A percentile compares a stretch with the other conserved stretches of the same genome.
Evolutionary conservation across 2,329 filamentous ascomycete genomes (phyloP).

Genomic region (Ambrosiella xylebori): DNA sequence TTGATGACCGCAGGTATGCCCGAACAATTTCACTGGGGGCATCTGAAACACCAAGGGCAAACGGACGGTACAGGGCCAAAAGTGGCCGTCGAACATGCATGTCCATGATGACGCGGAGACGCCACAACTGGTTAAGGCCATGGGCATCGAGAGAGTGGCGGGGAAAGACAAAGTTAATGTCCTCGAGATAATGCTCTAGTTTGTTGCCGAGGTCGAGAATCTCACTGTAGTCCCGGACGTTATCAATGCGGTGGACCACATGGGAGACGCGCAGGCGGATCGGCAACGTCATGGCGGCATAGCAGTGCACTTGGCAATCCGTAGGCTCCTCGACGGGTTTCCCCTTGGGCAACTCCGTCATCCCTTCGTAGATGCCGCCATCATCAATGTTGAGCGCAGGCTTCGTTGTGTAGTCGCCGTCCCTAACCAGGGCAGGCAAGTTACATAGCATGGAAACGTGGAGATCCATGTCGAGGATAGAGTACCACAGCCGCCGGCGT

Average conservation of each 20-base stretch:
- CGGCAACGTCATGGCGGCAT: slow-evolving; percentile 32
- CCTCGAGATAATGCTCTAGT: slow-evolving; percentile 35
- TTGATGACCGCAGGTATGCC: slow-evolving; percentile 35
- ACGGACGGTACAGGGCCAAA: slow-evolving; percentile 35
- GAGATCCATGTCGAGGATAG: slow-evolving; percentile 38
- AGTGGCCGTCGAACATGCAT: slow-evolving; percentile 37
- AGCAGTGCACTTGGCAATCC: slow-evolving; percentile 36
- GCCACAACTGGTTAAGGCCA: slow-evolving; percentile 33
- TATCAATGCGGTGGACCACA: slow-evolving; percentile 34
- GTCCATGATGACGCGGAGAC: slow-evolving; percentile 32
- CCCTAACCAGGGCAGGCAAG: slow-evolving; percentile 32
- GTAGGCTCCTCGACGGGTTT: slow-evolving; percentile 35
- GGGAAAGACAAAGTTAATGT: slow-evolving; percentile 36
- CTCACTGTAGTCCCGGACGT: slow-evolving; percentile 33
- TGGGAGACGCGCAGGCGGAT: slow-evolving; percentile 32
- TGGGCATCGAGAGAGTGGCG: slow-evolving; percentile 26
- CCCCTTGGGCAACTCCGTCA: slow-evolving; percentile 30
- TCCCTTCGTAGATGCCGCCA: slow-evolving; percentile 29
- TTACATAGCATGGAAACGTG: slow-evolving; percentile 36
- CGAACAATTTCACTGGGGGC: slow-evolving; percentile 34
- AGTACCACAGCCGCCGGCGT: slow-evolving; percentile 37
- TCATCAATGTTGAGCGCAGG: slow-evolving; percentile 38
- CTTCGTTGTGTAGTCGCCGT: slow-evolving; percentile 35
- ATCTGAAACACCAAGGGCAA: slow-evolving; percentile 33
- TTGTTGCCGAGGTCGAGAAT: slow-evolving; percentile 36